Base-by-base conservation (phyloP, 805 yeast genomes). In the Metschnikowia bowlesiae region DNA sequence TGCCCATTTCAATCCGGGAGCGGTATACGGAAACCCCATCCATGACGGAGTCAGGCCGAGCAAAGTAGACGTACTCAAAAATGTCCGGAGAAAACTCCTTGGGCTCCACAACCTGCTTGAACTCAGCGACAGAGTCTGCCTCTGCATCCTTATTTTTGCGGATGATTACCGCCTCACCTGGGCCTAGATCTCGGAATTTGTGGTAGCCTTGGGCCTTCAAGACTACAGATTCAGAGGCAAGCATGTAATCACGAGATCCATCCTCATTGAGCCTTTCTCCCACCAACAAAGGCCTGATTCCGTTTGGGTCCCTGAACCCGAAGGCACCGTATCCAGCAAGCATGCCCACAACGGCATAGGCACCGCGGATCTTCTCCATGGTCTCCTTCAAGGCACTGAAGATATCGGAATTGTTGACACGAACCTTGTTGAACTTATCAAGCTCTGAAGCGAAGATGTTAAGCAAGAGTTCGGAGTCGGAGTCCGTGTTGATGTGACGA, bases 1-100 rank as follows among this genome's bases (percentile, higher is more conserved):
- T 83, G 61, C 99, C 99, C 99, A 94, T 94, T 55, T 83, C 89
- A 54, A 94, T 78, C 67, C 98, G 84, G 34, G 96, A 85, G 60
- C 91, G 83, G 70, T 94, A 94, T 18, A 94, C 98, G 14, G 96
- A 87, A 42, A 94, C 87, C n/a, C 98, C 99, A 68, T 94, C 99
- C 54, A 91, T 70, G 30, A 94, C 96, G 39, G 96, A 85, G 67
- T 94, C 99, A 0, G 98, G 97, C 66, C 99, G 83, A 14, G 99
- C 98, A 75, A 94, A 94, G 71, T 94, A 94, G 42, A 94, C 99
- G 66, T 91, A 94, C 71, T 94, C 99, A 62, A 94, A 94, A 55
- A 94, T 83, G 72, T 95, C 98, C 7, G 99, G 99, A 13, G 97
- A 84, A 69, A 90, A 91, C 2, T 85, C 71, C 64, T 78, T 76